Evolutionary conservation across 139 green algal genomes (phyloP).

Genomic region (Chlamydomonas asymmetrica): DNA sequence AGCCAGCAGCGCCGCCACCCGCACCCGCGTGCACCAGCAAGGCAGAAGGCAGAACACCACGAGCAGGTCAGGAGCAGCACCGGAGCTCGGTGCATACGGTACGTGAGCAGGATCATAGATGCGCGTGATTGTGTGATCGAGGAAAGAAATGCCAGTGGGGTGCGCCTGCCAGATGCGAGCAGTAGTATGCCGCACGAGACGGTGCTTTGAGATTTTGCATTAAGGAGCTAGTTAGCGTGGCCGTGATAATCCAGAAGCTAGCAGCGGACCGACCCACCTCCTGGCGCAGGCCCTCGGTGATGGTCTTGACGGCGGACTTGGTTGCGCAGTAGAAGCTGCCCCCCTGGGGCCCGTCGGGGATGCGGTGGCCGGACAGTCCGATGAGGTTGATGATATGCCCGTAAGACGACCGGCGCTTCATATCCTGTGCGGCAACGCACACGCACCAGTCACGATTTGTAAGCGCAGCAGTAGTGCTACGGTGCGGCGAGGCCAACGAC

Average conservation of each 20-base stretch:
- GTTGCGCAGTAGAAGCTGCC: conserved; percentile 55
- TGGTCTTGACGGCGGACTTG: conserved; percentile 46
- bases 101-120: not conserved
- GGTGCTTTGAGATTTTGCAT: too few species aligned
- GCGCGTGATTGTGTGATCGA: too few species aligned
- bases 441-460: too few species aligned
- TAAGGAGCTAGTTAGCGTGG: too few species aligned
- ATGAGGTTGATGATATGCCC: conserved; percentile 84
- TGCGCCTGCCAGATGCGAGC: too few species aligned
- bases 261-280: too few species aligned
- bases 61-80: not conserved
- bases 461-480: too few species aligned
- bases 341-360: conserved; percentile 56
- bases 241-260: too few species aligned
- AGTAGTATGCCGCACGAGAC: too few species aligned
- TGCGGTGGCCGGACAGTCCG: conserved; percentile 64
- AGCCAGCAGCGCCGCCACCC: not conserved
- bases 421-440: conserved; percentile 59
- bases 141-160: too few species aligned
- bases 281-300: conserved; percentile 75
- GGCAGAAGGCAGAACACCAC: conserved; percentile 2
- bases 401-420: conserved; percentile 57
- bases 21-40: not conserved
- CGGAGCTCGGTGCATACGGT: not conserved
- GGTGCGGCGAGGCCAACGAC: too few species aligned